Percentiles rank a stretch among this genome's conserved stretches.
phyloP scores from a whole-genome alignment of 2,329 filamentous ascomycete genomes.

The Fulvia fulva region DNA sequence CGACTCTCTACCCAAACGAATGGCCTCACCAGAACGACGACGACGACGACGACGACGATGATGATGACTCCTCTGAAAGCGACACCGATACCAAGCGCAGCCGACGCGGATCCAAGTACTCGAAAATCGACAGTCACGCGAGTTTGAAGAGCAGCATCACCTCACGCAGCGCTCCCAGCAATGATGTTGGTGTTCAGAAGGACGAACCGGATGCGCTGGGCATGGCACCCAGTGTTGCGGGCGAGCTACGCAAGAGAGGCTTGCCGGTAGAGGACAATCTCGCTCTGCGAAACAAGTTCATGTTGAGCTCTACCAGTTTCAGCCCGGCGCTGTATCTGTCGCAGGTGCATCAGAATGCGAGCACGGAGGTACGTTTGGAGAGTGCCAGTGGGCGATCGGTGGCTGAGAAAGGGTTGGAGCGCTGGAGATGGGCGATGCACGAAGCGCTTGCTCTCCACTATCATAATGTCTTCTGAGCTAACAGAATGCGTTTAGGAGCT shows the following conservation, averaged over 20 bases:
- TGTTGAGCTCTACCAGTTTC: slow-evolving; percentile 93
- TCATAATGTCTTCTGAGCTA: background rate
- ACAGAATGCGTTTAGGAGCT: slow-evolving; percentile 55
- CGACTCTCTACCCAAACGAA: slow-evolving; percentile 64
- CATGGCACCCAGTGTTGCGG: slow-evolving; percentile 80
- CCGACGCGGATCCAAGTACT: slow-evolving; percentile 54
- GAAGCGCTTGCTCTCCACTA: too few relatives aligned
- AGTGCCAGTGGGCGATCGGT: too few relatives aligned
- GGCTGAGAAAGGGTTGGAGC: too few relatives aligned
- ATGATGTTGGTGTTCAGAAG: slow-evolving; percentile 70
- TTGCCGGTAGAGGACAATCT: slow-evolving; percentile 77
- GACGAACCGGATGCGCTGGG: slow-evolving; percentile 93
- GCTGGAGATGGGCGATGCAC: too few relatives aligned
- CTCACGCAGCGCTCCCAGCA: slow-evolving; percentile 57
- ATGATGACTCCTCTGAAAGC: slow-evolving; percentile 34
- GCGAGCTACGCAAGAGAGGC: slow-evolving; percentile 70
- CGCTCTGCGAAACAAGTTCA: slow-evolving; percentile 74
- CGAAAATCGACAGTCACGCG: slow-evolving; percentile 72
- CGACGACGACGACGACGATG: slow-evolving; percentile 38
- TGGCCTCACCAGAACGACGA: slow-evolving; percentile 67
- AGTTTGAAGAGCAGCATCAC: slow-evolving; percentile 60
- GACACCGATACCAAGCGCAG: background rate
- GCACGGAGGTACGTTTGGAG: slow-evolving; percentile 56
- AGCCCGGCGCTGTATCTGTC: slow-evolving; percentile 88
- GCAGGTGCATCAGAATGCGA: slow-evolving; percentile 81